Conservation (phyloP, 2,329 filamentous ascomycete species). For the Phyllosticta ampelicida region DNA sequence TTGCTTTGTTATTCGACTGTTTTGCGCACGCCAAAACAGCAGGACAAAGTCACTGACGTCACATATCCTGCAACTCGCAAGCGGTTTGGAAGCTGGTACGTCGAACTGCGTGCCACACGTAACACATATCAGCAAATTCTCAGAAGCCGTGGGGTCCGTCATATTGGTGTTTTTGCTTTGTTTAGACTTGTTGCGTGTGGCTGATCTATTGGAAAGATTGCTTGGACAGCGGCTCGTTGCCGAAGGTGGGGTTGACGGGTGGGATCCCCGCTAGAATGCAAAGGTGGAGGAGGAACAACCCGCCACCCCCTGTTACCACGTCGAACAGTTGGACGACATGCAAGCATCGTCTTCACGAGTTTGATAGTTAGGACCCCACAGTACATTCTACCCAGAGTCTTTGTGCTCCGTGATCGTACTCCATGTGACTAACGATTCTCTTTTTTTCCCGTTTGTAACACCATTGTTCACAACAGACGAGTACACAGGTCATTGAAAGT, state of each 20-base stretch:
- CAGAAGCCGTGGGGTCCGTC: conserved; percentile 4
- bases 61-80: conserved; percentile 57
- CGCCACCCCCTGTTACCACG: too few species aligned
- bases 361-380: too few species aligned
- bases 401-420: too few species aligned
- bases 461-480: too few species aligned
- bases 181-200: neutral
- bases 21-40: neutral
- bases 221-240: neutral
- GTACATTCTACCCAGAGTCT: too few species aligned
- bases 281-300: neutral
- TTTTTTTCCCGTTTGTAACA: too few species aligned
- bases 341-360: too few species aligned
- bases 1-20: neutral
- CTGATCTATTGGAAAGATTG: neutral
- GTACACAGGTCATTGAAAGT: too few species aligned
- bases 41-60: conserved; percentile 42
- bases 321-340: too few species aligned
- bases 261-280: neutral
- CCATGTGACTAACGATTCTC: too few species aligned
- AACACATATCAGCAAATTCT: conserved; percentile 48
- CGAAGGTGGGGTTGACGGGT: neutral
- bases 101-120: conserved; percentile 64
- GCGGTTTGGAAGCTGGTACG: conserved; percentile 35
- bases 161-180: neutral